Evolutionary conservation across 495 filamentous ascomycete species (phyloP).

Genomic region (Endocarpon pusillum): DNA sequence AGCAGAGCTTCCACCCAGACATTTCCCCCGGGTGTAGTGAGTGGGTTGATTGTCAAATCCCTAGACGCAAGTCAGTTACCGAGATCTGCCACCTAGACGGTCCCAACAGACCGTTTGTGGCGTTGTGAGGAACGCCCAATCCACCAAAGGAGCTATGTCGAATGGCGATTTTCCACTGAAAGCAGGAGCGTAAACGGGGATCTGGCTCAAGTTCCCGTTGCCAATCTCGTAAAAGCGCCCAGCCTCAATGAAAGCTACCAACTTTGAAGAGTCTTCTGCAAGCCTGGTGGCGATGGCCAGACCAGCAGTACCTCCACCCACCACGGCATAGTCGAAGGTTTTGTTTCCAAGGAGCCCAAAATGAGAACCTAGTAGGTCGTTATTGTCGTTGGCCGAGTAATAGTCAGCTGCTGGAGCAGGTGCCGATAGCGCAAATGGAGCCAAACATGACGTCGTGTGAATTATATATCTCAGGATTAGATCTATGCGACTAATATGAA

Average conservation of each 20-base stretch:
- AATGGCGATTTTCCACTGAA: slow-evolving; percentile 18
- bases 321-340: slow-evolving; percentile 33
- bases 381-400: neutral
- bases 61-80: neutral
- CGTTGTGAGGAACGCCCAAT: slow-evolving; percentile 31
- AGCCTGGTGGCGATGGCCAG: slow-evolving; percentile 28
- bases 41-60: neutral
- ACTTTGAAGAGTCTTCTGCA: slow-evolving; percentile 15
- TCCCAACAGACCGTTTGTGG: slow-evolving; percentile 9
- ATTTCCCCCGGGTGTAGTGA: slow-evolving; percentile 1
- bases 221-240: slow-evolving; percentile 38
- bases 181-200: slow-evolving; percentile 24
- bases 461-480: too few relatives aligned
- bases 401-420: neutral
- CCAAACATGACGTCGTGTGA: too few relatives aligned
- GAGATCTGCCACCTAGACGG: neutral
- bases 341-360: slow-evolving; percentile 11
- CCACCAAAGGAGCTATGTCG: slow-evolving; percentile 19
- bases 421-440: too few relatives aligned
- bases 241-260: slow-evolving; percentile 37
- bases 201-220: slow-evolving; percentile 21
- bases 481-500: too few relatives aligned
- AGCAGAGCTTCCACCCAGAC: slow-evolving; percentile 27
- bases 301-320: slow-evolving; percentile 36
- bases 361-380: slow-evolving; percentile 1